phyloP scores from a whole-genome alignment of 2,329 filamentous ascomycete genomes.

The Beauveria bassiana region DNA sequence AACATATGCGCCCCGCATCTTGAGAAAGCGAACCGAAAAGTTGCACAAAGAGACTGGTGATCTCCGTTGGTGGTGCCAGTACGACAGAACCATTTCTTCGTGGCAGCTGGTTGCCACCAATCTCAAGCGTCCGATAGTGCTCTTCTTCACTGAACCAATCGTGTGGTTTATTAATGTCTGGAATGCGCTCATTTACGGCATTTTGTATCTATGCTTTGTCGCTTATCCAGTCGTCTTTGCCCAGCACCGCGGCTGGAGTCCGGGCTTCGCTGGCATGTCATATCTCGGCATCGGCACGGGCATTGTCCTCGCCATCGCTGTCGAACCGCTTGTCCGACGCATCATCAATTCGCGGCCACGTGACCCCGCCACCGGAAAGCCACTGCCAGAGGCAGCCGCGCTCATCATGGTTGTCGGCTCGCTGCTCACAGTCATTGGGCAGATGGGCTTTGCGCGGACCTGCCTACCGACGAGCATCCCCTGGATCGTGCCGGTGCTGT shows the following conservation, averaged over 20 bases:
- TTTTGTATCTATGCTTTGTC: conserved; percentile 84
- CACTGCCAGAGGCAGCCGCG: conserved; percentile 72
- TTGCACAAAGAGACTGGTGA: conserved; percentile 63
- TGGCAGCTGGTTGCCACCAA: conserved; percentile 63
- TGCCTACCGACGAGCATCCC: conserved; percentile 69
- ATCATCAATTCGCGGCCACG: conserved; percentile 70
- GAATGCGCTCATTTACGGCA: conserved; percentile 63
- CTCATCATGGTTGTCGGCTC: conserved; percentile 72
- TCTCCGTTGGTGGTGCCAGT: conserved; percentile 68
- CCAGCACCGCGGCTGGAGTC: conserved; percentile 65
- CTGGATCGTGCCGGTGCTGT: conserved; percentile 72
- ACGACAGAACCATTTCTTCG: conserved; percentile 65
- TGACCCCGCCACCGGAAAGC: conserved; percentile 67
- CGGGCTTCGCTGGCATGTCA: conserved; percentile 65
- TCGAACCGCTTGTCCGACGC: conserved; percentile 64
- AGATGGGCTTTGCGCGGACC: conserved; percentile 86
- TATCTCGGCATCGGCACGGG: conserved; percentile 66
- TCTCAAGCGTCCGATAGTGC: conserved; percentile 67
- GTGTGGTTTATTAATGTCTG: conserved; percentile 61
- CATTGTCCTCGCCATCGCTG: conserved; percentile 51
- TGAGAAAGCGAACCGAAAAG: conserved; percentile 57
- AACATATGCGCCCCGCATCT: conserved; percentile 66
- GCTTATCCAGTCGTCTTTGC: conserved; percentile 82
- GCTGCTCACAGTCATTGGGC: conserved; percentile 65
- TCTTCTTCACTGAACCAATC: conserved; percentile 77